A percentile compares a stretch with the other conserved stretches of the same genome.
Evolutionary conservation across 2,329 filamentous ascomycete genomes (phyloP).

Genomic region (Colletotrichum eremochloae): DNA sequence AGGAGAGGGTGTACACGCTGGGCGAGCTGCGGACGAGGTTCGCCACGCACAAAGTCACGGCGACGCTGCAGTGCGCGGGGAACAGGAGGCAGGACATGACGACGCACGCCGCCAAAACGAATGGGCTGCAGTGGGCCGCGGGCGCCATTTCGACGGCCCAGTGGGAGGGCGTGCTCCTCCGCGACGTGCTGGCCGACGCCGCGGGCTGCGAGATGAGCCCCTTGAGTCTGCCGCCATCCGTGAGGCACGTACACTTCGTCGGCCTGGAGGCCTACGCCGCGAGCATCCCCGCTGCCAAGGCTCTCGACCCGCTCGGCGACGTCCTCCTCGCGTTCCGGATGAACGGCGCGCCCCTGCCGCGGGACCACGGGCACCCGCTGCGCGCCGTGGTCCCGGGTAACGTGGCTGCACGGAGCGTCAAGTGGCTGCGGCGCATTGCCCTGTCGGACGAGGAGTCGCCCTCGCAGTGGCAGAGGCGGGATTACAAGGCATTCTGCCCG

Average conservation of each 20-base stretch:
- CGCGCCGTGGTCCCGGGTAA: conserved; percentile 62
- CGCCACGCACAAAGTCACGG: conserved; percentile 57
- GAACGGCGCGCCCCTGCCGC: conserved; percentile 63
- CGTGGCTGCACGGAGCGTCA: conserved; percentile 64
- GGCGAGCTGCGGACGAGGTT: conserved; percentile 60
- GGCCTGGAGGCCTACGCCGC: conserved; percentile 57
- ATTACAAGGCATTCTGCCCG: conserved; percentile 61
- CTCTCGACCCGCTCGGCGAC: conserved; percentile 59
- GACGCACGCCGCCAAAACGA: conserved; percentile 56
- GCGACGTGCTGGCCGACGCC: conserved; percentile 60
- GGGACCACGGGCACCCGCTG: conserved; percentile 65
- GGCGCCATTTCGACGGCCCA: conserved; percentile 62
- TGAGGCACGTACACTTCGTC: conserved; percentile 53
- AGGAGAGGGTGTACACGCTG: conserved; percentile 56
- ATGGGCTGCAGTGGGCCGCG: conserved; percentile 62
- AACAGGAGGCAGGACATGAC: conserved; percentile 62
- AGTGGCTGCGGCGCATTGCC: conserved; percentile 65
- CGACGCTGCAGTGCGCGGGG: conserved; percentile 62
- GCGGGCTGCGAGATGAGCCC: not conserved
- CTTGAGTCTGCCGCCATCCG: conserved; percentile 48
- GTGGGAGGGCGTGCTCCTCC: conserved; percentile 60
- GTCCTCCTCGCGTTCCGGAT: conserved; percentile 65
- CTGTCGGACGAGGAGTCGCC: conserved; percentile 64
- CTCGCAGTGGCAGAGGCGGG: conserved; percentile 62
- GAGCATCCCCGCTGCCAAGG: conserved; percentile 57